Evolutionary conservation across 1,139 yeast species (phyloP).

Genomic region (Blastobotrys serpentis): DNA sequence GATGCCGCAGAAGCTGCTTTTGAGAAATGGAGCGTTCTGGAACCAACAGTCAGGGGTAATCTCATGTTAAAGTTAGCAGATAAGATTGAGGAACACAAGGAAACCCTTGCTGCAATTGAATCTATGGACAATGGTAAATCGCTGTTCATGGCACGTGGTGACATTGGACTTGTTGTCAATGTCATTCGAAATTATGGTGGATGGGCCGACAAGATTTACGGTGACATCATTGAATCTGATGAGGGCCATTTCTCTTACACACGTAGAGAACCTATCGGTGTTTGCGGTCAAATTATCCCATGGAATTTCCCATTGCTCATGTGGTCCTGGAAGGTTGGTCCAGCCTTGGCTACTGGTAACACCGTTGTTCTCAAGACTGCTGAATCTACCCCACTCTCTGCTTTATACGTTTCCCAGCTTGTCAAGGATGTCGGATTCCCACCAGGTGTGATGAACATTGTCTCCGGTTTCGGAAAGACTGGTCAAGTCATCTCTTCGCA

Average conservation of each 20-base stretch:
- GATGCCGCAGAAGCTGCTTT: slow-evolving; percentile 56
- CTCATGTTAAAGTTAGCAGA: slow-evolving; percentile 63
- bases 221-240: slow-evolving; percentile 66
- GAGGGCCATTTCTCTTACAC: slow-evolving; percentile 58
- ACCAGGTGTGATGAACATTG: slow-evolving; percentile 71
- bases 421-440: slow-evolving; percentile 74
- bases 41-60: slow-evolving; percentile 55
- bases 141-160: slow-evolving; percentile 52
- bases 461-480: slow-evolving; percentile 75
- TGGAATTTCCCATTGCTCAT: slow-evolving; percentile 87
- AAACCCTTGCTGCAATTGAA: slow-evolving; percentile 62
- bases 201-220: slow-evolving; percentile 74
- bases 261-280: slow-evolving; percentile 69
- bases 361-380: slow-evolving; percentile 78
- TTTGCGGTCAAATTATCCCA: slow-evolving; percentile 79
- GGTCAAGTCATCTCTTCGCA: slow-evolving; percentile 73
- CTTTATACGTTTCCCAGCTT: slow-evolving; percentile 60
- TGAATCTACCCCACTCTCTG: slow-evolving; percentile 80
- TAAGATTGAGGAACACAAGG: slow-evolving; percentile 56
- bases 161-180: slow-evolving; percentile 54
- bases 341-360: slow-evolving; percentile 81
- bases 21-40: slow-evolving; percentile 47
- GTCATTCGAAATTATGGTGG: slow-evolving; percentile 73
- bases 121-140: slow-evolving; percentile 82
- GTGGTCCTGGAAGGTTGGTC: slow-evolving; percentile 85